A percentile compares a stretch with the other conserved stretches of the same genome.
Evolutionary conservation across 2,329 filamentous ascomycete genomes (phyloP).

Genomic region (Monilinia vaccinii-corymbosi): DNA sequence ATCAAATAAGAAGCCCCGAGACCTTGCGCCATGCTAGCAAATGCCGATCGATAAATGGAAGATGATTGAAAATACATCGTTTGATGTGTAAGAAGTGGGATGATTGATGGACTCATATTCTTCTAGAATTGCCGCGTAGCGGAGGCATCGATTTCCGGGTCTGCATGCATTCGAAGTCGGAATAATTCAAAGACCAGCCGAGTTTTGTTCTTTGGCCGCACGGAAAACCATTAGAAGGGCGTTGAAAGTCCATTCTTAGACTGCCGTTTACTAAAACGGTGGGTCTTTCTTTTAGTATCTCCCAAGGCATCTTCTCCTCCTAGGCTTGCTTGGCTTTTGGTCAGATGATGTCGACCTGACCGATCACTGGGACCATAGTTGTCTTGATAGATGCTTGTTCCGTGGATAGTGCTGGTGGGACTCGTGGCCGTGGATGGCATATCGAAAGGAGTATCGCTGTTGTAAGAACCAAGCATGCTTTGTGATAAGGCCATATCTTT

Average conservation of each 20-base stretch:
- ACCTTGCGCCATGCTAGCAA: conserved; percentile 10
- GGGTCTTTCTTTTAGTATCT: conserved; percentile 41
- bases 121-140: background rate
- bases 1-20: conserved; percentile 1
- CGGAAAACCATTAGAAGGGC: conserved; percentile 33
- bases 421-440: conserved; percentile 67
- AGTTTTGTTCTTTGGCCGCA: background rate
- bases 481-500: conserved; percentile 76
- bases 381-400: conserved; percentile 44
- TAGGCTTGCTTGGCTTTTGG: conserved; percentile 47
- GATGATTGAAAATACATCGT: conserved; percentile 8
- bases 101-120: background rate
- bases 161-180: background rate
- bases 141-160: background rate
- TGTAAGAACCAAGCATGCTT: conserved; percentile 56
- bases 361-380: conserved; percentile 43
- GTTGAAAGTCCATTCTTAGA: conserved; percentile 90
- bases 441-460: conserved; percentile 58
- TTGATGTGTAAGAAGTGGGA: conserved; percentile 11
- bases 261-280: conserved; percentile 82
- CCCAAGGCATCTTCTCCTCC: conserved; percentile 32
- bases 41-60: conserved; percentile 1
- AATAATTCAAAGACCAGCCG: background rate
- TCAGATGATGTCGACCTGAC: conserved; percentile 47
- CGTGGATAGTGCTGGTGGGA: conserved; percentile 60